Percentiles rank a stretch among this genome's conserved stretches.
These are phyloP conservation scores for Aspergillus nidulans DNA, from an alignment of 495 filamentous ascomycete species.

Conservation along the genomic window DNA sequence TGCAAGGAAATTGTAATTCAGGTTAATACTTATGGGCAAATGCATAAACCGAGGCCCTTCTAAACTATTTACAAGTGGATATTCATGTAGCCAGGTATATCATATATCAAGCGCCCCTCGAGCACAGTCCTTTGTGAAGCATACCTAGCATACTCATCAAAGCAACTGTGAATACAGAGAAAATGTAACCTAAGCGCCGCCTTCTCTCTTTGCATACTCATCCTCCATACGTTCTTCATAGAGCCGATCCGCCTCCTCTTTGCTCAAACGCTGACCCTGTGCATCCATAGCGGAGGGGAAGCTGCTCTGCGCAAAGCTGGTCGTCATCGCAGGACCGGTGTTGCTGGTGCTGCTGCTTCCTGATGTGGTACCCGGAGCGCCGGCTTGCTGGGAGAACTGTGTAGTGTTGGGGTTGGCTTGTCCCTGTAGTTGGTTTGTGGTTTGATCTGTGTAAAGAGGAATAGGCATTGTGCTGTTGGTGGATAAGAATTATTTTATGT, in stretches of 20 bases:
- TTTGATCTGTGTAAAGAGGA: slow-evolving; percentile 4
- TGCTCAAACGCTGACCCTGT: slow-evolving; percentile 29
- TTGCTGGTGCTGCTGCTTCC: neutral
- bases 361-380: neutral
- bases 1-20: too few species aligned
- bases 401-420: neutral
- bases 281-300: slow-evolving; percentile 1
- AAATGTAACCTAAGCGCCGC: slow-evolving; percentile 47
- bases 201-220: slow-evolving; percentile 74
- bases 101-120: too few species aligned
- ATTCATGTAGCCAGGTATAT: too few species aligned
- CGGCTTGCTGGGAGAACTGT: neutral
- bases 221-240: slow-evolving; percentile 75
- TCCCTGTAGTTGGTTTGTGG: neutral
- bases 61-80: too few species aligned
- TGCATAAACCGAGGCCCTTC: too few species aligned
- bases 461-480: slow-evolving; percentile 10
- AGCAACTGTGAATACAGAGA: too few species aligned
- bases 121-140: too few species aligned
- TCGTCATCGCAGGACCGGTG: neutral
- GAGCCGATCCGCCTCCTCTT: slow-evolving; percentile 53
- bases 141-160: too few species aligned
- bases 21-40: too few species aligned
- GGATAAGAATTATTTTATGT: neutral
- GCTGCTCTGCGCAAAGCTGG: neutral